Conservation (phyloP, 352 stramenopile species). For the Peronospora destructor region DNA sequence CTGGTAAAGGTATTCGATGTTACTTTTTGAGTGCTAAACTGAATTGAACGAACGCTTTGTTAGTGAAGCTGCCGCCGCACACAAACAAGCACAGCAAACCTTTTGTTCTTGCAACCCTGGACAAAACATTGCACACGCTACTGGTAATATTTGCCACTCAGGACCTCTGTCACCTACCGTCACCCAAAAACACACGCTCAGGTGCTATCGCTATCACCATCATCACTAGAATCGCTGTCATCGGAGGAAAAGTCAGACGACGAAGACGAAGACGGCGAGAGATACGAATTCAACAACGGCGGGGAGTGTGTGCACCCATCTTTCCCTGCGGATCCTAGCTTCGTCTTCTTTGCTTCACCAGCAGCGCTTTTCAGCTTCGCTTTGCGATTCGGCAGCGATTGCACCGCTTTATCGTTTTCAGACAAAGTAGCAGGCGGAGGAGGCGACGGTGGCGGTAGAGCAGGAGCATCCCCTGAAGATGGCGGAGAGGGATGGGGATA, state of each 20-base stretch:
- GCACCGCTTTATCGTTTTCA: slow-evolving; percentile 10
- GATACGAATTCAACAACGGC: slow-evolving; percentile 49
- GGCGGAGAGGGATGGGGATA: slow-evolving; percentile 17
- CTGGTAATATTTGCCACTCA: slow-evolving; percentile 14
- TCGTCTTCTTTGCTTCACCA: slow-evolving; percentile 18
- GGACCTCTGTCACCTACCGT: slow-evolving; percentile 15
- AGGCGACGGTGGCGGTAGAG: slow-evolving; percentile 24
- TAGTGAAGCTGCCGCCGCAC: slow-evolving; percentile 3
- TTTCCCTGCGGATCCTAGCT: slow-evolving; percentile 6
- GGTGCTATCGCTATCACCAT: slow-evolving; percentile 40
- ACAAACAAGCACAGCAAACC: slow-evolving; percentile 11
- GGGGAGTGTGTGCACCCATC: slow-evolving; percentile 30
- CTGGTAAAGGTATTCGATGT: slow-evolving; percentile 34
- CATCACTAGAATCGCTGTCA: slow-evolving; percentile 58
- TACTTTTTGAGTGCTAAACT: background rate
- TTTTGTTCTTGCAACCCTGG: slow-evolving; percentile 15
- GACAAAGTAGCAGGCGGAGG: slow-evolving; percentile 22
- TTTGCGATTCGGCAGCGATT: slow-evolving; percentile 8
- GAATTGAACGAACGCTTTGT: slow-evolving; percentile 11
- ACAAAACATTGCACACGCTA: slow-evolving; percentile 21
- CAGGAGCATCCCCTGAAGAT: slow-evolving; percentile 17
- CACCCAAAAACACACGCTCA: slow-evolving; percentile 11
- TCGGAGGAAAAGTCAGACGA: slow-evolving; percentile 79
- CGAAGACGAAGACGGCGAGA: slow-evolving; percentile 63
- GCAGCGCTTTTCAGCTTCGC: slow-evolving; percentile 11